These are phyloP conservation scores for Colletotrichum orbiculare DNA, from an alignment of 2,329 filamentous ascomycete genomes.

Conservation along the genomic window DNA sequence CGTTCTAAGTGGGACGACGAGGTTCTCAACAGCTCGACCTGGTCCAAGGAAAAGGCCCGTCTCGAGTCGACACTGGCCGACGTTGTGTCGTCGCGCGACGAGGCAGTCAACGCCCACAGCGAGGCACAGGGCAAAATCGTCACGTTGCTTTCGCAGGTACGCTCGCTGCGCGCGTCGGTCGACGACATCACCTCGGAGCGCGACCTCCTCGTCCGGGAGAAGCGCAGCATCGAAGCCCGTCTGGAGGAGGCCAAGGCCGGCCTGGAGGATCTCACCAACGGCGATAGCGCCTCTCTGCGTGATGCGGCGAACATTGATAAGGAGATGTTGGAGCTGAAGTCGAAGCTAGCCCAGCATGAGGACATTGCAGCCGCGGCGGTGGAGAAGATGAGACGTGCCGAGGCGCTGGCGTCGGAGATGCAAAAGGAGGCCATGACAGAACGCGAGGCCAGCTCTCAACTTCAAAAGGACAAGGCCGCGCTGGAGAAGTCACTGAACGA, in stretches of 20 bases:
- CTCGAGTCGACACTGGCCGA: conserved; percentile 91
- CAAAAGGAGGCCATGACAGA: conserved; percentile 92
- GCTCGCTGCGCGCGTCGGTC: conserved; percentile 82
- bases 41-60: conserved; percentile 97
- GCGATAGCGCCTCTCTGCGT: conserved; percentile 87
- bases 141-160: conserved; percentile 88
- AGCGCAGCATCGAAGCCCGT: conserved; percentile 86
- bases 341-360: conserved; percentile 89
- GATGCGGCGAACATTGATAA: conserved; percentile 90
- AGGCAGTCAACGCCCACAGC: conserved; percentile 92
- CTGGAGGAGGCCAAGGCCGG: conserved; percentile 88
- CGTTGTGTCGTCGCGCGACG: conserved; percentile 89
- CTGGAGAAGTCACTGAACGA: conserved; percentile 93
- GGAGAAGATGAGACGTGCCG: conserved; percentile 96
- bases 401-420: conserved; percentile 86
- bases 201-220: conserved; percentile 86
- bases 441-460: conserved; percentile 81
- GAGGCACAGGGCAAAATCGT: conserved; percentile 96
- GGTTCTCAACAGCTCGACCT: conserved; percentile 95
- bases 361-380: conserved; percentile 92
- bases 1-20: conserved; percentile 98
- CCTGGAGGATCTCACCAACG: conserved; percentile 86
- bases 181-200: conserved; percentile 89
- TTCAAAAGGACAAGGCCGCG: conserved; percentile 90
- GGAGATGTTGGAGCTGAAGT: conserved; percentile 89